Evolutionary conservation across 108 stramenopile species (phyloP), one percentile per base, ranked within the genome.

Genomic region (Mayamaea pseudoterrestris): DNA sequence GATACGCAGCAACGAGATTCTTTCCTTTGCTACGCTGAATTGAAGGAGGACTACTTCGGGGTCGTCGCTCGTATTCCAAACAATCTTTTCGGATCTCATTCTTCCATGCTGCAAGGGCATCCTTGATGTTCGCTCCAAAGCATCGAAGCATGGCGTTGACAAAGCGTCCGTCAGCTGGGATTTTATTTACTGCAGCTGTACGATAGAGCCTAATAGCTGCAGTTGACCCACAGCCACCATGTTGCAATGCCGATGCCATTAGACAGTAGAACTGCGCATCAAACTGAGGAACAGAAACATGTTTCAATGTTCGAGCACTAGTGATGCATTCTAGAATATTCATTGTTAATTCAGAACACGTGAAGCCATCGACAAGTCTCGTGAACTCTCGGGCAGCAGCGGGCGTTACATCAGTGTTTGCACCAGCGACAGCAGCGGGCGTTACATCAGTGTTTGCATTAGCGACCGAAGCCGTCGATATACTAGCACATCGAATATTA

Each of bases 111-210:
- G 36, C 36, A 14, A 90, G 40, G 7, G 82, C 87, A 17, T 34
- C 59, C 17, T 74, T 62, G 26, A 90, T 66, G 40, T 90, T 59
- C 42, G 65, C 71, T 17, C 82, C 82, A 56, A 69, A 90, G 46
- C 80, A 84, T 7, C 87, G 66, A 39, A 90, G 50, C 17, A 80
- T 39, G 21, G 82, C 87, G 55, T 90, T 90, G 18, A 82, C 50
- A 42, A 84, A 78, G 22, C 82, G 65, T 18, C 87, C 87, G 53
- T 90, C 87, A 13, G 68, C 62, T 27, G 57, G 39, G 36, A 66
- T 55, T 26, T 66, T 61, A 1, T 32, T 31, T 1, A 14, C 28
- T 1, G 58, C 52, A 17, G 65, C 59, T 14, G 53, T 63, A 2
- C 61, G 66, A 55, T 68, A 74, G 14, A 69, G 29, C 26, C 51